Conservation (phyloP, 208 protist genomes). For the Crithidia thermophila region DNA sequence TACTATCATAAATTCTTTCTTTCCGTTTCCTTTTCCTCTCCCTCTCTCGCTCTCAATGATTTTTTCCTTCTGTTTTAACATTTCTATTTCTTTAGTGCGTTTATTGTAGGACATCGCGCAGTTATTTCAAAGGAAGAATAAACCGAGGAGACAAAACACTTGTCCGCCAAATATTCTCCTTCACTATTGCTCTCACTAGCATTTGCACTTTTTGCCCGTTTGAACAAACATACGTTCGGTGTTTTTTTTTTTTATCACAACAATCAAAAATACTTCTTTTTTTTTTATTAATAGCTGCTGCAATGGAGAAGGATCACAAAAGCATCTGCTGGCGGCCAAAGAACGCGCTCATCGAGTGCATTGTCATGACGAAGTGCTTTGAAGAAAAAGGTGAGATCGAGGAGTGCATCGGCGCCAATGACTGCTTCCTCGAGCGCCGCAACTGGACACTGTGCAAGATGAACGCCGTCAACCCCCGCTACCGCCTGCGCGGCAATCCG, state of each 20-base stretch:
- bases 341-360: slow-evolving; percentile 85
- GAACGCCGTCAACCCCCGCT: slow-evolving; percentile 88
- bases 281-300: neutral
- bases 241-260: too few relatives aligned
- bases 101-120: too few relatives aligned
- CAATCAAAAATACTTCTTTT: neutral
- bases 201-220: too few relatives aligned
- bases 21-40: neutral
- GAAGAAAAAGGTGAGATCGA: slow-evolving; percentile 81
- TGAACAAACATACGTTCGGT: neutral
- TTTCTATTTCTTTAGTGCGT: too few relatives aligned
- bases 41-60: neutral
- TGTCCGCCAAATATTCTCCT: slow-evolving; percentile 14
- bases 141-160: neutral
- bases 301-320: slow-evolving; percentile 84
- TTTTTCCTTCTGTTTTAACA: slow-evolving; percentile 4
- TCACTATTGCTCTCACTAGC: neutral
- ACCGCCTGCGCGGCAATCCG: slow-evolving; percentile 84
- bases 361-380: slow-evolving; percentile 87
- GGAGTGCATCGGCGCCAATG: slow-evolving; percentile 75
- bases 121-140: too few relatives aligned
- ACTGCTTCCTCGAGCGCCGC: slow-evolving; percentile 83
- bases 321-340: slow-evolving; percentile 89
- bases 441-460: slow-evolving; percentile 92
- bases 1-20: neutral